Base-by-base conservation (phyloP, 306 rosid species). In the Acacia acuminata region DNA sequence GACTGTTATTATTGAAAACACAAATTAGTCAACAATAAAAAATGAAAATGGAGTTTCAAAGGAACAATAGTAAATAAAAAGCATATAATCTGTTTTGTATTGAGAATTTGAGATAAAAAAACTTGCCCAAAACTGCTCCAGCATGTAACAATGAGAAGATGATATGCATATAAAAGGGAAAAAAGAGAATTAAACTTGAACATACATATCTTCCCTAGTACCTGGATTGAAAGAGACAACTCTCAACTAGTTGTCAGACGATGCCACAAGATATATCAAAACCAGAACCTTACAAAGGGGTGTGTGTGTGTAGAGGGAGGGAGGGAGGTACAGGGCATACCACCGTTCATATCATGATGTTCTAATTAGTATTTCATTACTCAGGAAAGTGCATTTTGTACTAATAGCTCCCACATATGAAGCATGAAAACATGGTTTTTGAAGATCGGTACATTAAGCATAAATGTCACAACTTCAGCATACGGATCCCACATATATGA, bases 311-410 rank as follows among this genome's bases (percentile, higher is more conserved):
- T 6, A 0, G 22, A 19, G 56, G 2, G 56, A 7, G 56, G 20
- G 56, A 4, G 5, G 15, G 42, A 6, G 27, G 13, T 3, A 44
- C 9, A 44, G 13, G 19, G 32, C 79, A 69, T 36, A 38, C 77
- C 45, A 10, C 55, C 50, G 58, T 77, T 77, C 58, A 77, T 67
- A 80, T 72, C 75, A 66, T 16, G 77, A 77, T 55, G 45, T 47
- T 74, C 34, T 24, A 58, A 3, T 12, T 63, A 51, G 68, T 47
- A 32, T 51, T 77, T 44, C 13, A 34, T 47, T 55, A 6, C 68
- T n/a, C 38, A 38, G 68, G 13, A 56, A 38, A 55, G 44, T 75
- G 79, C 66, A 34, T 56, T 83, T 58, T 50, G 65, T 38, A 40
- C 25, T 30, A 48, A 30, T 56, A 83, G 69, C 48, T 63, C 32